A percentile compares a stretch with the other conserved stretches of the same genome.
These are phyloP conservation scores for Haematococcus lacustris DNA, from an alignment of 139 green algal genomes.

Conservation along the genomic window DNA sequence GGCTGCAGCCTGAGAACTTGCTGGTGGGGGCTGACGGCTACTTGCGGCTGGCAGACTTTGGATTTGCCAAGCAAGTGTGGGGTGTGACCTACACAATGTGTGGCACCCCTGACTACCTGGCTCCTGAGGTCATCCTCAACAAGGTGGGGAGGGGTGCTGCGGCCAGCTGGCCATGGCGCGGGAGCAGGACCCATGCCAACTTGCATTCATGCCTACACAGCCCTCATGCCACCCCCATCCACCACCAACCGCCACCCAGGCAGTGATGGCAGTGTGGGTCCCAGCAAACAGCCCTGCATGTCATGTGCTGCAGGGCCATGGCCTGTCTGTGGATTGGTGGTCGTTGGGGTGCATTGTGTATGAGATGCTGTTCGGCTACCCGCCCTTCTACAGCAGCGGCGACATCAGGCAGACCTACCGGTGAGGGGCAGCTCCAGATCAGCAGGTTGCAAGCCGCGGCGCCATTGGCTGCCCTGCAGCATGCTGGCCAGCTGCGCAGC, in stretches of 20 bases:
- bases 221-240: too few relatives aligned
- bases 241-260: too few relatives aligned
- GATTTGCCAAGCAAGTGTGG: constrained; percentile 64
- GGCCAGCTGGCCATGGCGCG: too few relatives aligned
- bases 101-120: constrained; percentile 74
- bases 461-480: too few relatives aligned
- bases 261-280: too few relatives aligned
- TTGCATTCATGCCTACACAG: too few relatives aligned
- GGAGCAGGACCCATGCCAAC: too few relatives aligned
- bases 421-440: constrained; percentile 7
- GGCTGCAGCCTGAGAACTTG: constrained; percentile 68
- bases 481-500: too few relatives aligned
- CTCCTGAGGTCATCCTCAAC: constrained; percentile 71
- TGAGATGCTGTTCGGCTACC: constrained; percentile 69
- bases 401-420: constrained; percentile 53
- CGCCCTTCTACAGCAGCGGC: constrained; percentile 59
- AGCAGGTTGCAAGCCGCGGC: too few relatives aligned
- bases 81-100: constrained; percentile 71
- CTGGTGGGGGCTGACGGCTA: constrained; percentile 58
- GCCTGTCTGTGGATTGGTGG: constrained; percentile 77
- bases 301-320: constrained; percentile 47
- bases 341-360: constrained; percentile 72
- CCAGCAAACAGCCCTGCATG: too few relatives aligned
- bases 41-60: constrained; percentile 74
- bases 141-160: too few relatives aligned